A percentile compares a stretch with the other conserved stretches of the same genome.
Evolutionary conservation across 179 eudicot species (phyloP).

Genomic region (Heliamphora pulchella): DNA sequence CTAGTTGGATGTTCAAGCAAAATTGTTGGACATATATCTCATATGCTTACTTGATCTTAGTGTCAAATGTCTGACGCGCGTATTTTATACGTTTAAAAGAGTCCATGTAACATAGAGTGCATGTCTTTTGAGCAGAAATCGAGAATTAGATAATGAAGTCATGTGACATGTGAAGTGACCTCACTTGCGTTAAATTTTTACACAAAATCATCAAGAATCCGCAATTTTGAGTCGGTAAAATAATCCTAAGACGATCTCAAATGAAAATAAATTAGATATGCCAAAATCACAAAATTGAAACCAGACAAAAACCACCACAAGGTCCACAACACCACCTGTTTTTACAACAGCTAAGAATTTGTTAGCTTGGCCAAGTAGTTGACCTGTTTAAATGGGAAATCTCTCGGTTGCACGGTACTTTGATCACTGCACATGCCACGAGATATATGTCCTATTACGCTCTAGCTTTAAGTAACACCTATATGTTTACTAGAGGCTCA

Average conservation of each 20-base stretch:
- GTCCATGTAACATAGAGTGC: background rate
- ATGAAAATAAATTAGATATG: constrained; percentile 1
- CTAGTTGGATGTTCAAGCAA: too few species aligned
- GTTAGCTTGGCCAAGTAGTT: too few species aligned
- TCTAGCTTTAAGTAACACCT: background rate
- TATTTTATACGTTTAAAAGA: too few species aligned
- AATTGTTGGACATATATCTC: too few species aligned
- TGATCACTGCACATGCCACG: background rate
- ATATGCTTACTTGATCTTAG: too few species aligned
- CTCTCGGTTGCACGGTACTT: background rate
- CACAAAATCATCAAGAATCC: background rate
- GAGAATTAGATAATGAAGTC: background rate
- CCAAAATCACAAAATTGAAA: background rate
- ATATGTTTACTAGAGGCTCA: background rate
- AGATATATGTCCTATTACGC: background rate
- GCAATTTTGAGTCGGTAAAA: background rate
- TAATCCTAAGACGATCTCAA: background rate
- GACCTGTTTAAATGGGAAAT: background rate
- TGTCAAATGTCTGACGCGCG: too few species aligned
- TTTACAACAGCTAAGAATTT: background rate
- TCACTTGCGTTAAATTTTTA: background rate
- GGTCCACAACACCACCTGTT: background rate
- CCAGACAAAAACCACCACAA: background rate
- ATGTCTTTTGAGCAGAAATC: background rate
- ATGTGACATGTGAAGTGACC: background rate